These are phyloP conservation scores for Apiospora saccharicola DNA, from an alignment of 2,329 filamentous ascomycete genomes.

Conservation along the genomic window DNA sequence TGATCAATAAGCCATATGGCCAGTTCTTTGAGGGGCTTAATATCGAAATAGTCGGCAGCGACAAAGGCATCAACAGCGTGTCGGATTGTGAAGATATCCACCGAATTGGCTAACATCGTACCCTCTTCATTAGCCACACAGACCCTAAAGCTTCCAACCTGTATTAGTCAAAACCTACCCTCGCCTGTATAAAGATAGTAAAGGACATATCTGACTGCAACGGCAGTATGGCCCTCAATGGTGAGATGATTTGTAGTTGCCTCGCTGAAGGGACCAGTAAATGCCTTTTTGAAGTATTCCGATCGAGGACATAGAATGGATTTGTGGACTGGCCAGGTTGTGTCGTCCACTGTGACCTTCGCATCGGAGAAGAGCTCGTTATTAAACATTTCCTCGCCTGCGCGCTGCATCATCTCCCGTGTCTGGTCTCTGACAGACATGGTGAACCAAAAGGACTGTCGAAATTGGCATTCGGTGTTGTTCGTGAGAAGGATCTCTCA, in stretches of 20 bases:
- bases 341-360: conserved; percentile 23
- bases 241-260: background rate
- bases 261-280: conserved; percentile 22
- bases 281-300: conserved; percentile 26
- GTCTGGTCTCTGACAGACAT: no score
- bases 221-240: background rate
- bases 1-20: no score
- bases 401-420: background rate
- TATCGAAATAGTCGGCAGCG: background rate
- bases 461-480: no score
- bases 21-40: no score
- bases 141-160: no score
- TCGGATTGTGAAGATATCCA: no score
- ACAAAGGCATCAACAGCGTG: background rate
- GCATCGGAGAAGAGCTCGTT: conserved; percentile 26
- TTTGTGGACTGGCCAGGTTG: conserved; percentile 30
- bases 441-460: no score
- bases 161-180: no score
- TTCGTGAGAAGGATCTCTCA: no score
- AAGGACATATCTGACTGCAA: background rate
- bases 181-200: background rate
- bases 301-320: conserved; percentile 26
- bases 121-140: no score
- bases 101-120: no score
- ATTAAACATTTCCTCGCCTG: background rate